Percentiles rank a stretch among this genome's conserved stretches.
Conservation (phyloP, 139 green algal species). For the Nannochloris sp. region DNA sequence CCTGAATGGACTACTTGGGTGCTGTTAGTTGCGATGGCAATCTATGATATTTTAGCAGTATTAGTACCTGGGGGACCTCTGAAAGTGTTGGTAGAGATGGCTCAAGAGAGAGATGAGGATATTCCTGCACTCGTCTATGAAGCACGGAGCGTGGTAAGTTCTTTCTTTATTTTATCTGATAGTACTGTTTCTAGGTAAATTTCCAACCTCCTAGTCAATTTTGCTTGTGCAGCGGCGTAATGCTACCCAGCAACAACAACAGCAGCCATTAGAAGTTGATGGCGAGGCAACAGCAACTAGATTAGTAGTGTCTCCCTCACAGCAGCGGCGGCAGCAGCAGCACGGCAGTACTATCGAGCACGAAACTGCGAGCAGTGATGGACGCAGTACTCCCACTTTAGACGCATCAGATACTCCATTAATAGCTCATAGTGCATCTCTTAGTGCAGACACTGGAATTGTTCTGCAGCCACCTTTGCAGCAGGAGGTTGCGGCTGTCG, state of each 20-base stretch:
- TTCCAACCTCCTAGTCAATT: not conserved
- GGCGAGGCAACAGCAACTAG: no score
- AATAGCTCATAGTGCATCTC: no score
- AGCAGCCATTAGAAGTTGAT: no score
- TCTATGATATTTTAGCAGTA: conserved; percentile 94
- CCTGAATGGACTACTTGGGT: conserved; percentile 96
- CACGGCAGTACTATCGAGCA: no score
- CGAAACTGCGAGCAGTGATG: no score
- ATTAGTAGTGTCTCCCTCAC: no score
- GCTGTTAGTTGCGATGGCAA: conserved; percentile 84
- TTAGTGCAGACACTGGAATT: no score
- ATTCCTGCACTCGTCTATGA: conserved; percentile 95
- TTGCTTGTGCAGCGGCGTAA: not conserved
- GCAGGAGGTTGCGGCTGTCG: no score
- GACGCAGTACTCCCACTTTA: no score
- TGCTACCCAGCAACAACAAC: not conserved
- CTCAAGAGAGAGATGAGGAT: conserved; percentile 78
- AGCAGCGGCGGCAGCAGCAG: no score
- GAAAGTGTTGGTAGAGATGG: conserved; percentile 80
- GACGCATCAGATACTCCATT: no score
- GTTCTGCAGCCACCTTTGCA: not conserved
- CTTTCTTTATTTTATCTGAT: no score
- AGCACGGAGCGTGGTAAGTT: conserved; percentile 41
- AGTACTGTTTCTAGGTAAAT: not conserved
- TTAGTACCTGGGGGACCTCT: conserved; percentile 78